phyloP scores from a whole-genome alignment of 176 grass and related monocot species.

The Otatea glauca region DNA sequence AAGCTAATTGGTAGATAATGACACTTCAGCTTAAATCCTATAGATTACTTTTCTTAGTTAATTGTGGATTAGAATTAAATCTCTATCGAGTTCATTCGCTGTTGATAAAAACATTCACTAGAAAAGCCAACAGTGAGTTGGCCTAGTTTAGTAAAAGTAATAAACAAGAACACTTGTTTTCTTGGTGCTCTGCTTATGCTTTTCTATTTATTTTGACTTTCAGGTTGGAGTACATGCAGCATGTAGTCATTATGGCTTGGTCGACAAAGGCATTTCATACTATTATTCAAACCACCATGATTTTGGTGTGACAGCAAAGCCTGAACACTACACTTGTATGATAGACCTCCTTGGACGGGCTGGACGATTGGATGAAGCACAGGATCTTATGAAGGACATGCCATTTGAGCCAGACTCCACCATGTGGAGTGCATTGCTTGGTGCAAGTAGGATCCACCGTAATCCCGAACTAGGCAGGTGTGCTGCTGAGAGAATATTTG shows the following conservation, averaged over 20 bases:
- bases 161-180: not conserved
- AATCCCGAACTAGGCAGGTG: slow-evolving; percentile 77
- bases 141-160: not conserved
- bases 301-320: slow-evolving; percentile 78
- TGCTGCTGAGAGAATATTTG: slow-evolving; percentile 87
- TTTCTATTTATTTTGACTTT: slow-evolving; percentile 35
- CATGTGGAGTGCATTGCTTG: slow-evolving; percentile 93
- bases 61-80: slow-evolving; percentile 2
- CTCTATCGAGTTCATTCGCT: slow-evolving; percentile 19
- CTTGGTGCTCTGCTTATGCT: slow-evolving; percentile 20
- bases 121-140: not conserved
- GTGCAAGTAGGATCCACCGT: slow-evolving; percentile 89
- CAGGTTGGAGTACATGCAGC: slow-evolving; percentile 89
- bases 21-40: not conserved
- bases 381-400: slow-evolving; percentile 76
- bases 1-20: not conserved
- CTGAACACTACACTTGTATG: slow-evolving; percentile 93
- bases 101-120: slow-evolving; percentile 18
- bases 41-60: not conserved
- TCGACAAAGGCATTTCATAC: slow-evolving; percentile 82
- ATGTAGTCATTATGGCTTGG: slow-evolving; percentile 87
- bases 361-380: slow-evolving; percentile 79
- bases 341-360: slow-evolving; percentile 91
- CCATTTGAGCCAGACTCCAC: slow-evolving; percentile 84
- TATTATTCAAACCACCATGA: slow-evolving; percentile 73